These are phyloP conservation scores for Lophiotrema nucula DNA, from an alignment of 495 filamentous ascomycete species.

Conservation along the genomic window DNA sequence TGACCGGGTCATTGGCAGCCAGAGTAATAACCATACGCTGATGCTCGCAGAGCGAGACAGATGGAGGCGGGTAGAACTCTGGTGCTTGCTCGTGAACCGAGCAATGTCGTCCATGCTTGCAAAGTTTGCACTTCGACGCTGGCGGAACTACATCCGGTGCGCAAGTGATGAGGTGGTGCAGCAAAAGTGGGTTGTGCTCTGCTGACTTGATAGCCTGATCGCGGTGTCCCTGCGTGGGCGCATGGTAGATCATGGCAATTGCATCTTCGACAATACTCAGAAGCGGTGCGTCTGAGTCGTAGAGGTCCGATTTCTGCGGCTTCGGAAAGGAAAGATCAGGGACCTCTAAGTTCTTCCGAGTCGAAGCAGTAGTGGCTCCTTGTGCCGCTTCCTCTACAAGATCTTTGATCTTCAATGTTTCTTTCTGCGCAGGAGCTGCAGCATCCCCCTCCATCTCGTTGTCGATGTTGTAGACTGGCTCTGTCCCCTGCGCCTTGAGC, in stretches of 20 bases:
- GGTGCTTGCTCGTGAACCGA: not conserved
- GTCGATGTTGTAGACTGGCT: not conserved
- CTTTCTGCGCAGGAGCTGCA: not conserved
- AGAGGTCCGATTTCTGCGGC: not conserved
- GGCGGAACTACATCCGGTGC: not conserved
- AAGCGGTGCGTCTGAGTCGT: not conserved
- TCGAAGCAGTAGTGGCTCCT: not conserved
- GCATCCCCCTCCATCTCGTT: not conserved
- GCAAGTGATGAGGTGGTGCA: not conserved
- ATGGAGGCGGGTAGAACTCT: not conserved
- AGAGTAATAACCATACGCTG: not conserved
- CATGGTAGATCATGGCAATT: not conserved
- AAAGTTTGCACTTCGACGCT: not conserved
- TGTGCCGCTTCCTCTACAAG: not conserved
- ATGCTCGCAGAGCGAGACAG: not conserved
- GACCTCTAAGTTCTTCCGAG: not conserved
- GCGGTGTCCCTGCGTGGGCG: not conserved
- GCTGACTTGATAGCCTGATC: not conserved
- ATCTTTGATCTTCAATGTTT: not conserved
- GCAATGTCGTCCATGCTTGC: not conserved
- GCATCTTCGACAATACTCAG: too few species aligned
- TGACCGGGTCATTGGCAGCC: not conserved
- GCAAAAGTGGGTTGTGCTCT: not conserved
- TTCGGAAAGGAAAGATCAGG: not conserved
- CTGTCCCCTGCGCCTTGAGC: not conserved